Base-by-base conservation (phyloP, 2,329 filamentous ascomycete genomes). In the Pseudogymnoascus sp. region DNA sequence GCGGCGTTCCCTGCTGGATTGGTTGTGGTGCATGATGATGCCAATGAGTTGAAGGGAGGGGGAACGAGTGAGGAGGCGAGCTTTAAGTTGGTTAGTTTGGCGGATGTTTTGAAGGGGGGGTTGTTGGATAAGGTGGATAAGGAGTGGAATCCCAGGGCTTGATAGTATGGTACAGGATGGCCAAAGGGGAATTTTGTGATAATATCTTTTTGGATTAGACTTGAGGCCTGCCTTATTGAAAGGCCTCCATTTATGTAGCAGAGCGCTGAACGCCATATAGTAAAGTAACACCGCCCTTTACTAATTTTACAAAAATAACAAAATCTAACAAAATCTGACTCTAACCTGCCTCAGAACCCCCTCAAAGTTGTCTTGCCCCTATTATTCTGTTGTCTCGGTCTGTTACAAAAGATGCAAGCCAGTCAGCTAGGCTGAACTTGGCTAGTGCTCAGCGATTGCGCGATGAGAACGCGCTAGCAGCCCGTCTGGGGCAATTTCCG, bases 21-120 rank as follows among this genome's bases (percentile, higher is more conserved):
- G 23, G 67, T 84, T 2, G 80, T 83, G 3, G 77, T 79, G 11
- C 81, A 83, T 64, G 81, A 84, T 65, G 82, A 84, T 69, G 78
- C 78, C 2, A 84, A 84, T 63, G 76, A 83, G 71, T 69, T 81
- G 6, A 71, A 76, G 0, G 76, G 69, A 5, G 80, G 80, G 0
- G 75, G 76, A 3, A 81, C 78, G 0, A 80, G 76, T 21, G 71
- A 73, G 0, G 73, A 79, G 65, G 79, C 81, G 0, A 82, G 78
- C 64, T 83, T 82, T 67, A 84, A 84, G 72, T 62, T 83, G 14
- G 72, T 81, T 3, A 76, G 74, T 50, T 66, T 81, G 38, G 72
- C 72, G 3, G 70, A 70, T 28, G 63, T 62, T 42, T 38, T 70
- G 28, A 66, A 68, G 65, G 61, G 66, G 34, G 70, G 69, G 0